Evolutionary conservation across 1,139 yeast species (phyloP).

Genomic region (Diutina pseudorugosa): DNA sequence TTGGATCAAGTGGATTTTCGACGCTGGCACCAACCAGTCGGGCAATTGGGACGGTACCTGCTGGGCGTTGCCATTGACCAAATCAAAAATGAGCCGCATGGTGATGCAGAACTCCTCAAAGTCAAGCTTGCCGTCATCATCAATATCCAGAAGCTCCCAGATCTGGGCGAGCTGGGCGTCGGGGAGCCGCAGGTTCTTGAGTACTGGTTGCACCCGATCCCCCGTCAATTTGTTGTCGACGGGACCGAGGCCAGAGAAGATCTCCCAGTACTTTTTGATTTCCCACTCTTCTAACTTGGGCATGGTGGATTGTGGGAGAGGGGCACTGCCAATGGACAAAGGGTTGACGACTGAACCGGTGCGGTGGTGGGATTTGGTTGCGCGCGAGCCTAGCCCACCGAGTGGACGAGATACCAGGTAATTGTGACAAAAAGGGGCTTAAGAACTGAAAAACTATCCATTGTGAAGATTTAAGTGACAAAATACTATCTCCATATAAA

Average conservation of each 20-base stretch:
- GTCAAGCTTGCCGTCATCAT: conserved; percentile 80
- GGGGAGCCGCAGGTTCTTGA: conserved; percentile 76
- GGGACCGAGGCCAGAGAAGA: conserved; percentile 82
- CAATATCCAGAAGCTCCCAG: conserved; percentile 92
- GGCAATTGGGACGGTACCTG: conserved; percentile 67
- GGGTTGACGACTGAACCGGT: neutral
- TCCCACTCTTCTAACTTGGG: conserved; percentile 86
- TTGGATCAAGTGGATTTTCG: conserved; percentile 72
- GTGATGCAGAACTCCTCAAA: conserved; percentile 97
- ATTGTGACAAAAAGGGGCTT: no score
- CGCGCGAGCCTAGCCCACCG: neutral
- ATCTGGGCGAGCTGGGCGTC: conserved; percentile 67
- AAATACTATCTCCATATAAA: no score
- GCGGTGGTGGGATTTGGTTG: neutral
- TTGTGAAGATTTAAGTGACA: no score
- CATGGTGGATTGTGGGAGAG: conserved; percentile 13
- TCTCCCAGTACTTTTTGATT: conserved; percentile 94
- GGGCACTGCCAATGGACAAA: neutral
- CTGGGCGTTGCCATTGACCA: conserved; percentile 62
- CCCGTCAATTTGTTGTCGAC: conserved; percentile 68
- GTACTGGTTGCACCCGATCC: conserved; percentile 73
- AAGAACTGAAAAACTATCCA: no score
- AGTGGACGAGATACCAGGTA: no score
- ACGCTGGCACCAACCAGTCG: conserved; percentile 83
- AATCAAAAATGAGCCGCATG: conserved; percentile 86